Evolutionary conservation across 345 rosid species (phyloP).

Genomic region (Hibiscus mutabilis): DNA sequence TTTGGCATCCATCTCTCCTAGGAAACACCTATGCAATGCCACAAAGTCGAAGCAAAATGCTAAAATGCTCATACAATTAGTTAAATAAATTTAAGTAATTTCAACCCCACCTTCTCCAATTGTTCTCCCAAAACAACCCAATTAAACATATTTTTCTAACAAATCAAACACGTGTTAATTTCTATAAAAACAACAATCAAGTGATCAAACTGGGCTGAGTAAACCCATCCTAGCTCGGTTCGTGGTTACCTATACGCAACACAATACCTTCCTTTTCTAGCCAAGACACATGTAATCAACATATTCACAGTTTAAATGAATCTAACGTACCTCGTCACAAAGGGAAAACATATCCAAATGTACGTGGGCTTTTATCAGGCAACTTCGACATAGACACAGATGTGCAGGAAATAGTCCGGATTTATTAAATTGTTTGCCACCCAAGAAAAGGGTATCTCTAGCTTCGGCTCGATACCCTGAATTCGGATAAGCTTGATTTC

Average conservation of each 20-base stretch:
- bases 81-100: no score
- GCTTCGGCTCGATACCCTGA: constrained; percentile 77
- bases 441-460: constrained; percentile 92
- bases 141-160: not conserved
- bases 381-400: constrained; percentile 50
- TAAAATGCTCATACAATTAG: no score
- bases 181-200: not conserved
- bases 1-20: no score
- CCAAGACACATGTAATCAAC: not conserved
- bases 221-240: not conserved
- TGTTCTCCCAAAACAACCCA: no score
- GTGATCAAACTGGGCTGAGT: not conserved
- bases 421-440: constrained; percentile 73
- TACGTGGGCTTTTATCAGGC: constrained; percentile 15
- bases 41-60: no score
- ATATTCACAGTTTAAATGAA: constrained; percentile 2
- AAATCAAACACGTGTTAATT: not conserved
- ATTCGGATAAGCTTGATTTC: constrained; percentile 68
- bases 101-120: no score
- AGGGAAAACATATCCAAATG: not conserved
- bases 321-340: not conserved
- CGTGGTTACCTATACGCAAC: not conserved
- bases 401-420: constrained; percentile 79
- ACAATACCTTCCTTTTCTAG: not conserved
- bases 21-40: no score